Conservation (phyloP, 768 basidiomycete genomes). For the Tricholoma terreum region DNA sequence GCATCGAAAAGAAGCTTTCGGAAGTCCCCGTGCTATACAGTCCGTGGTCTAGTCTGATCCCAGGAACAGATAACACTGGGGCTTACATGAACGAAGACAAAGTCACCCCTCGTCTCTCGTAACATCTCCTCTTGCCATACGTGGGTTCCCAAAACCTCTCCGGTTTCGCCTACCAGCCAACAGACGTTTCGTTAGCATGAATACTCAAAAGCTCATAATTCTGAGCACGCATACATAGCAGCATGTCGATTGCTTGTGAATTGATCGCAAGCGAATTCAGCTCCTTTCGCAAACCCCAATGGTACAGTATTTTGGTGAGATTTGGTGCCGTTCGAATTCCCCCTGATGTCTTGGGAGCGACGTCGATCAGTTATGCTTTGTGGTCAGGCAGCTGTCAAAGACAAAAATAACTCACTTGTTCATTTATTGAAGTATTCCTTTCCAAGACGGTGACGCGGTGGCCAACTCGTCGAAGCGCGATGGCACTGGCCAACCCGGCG, state of each 20-base stretch:
- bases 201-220: background rate
- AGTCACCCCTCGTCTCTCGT: slow-evolving; percentile 39
- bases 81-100: slow-evolving; percentile 37
- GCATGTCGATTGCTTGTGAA: slow-evolving; percentile 21
- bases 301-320: slow-evolving; percentile 49
- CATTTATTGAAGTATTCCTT: slow-evolving; percentile 16
- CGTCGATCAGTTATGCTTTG: background rate
- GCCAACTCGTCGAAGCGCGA: slow-evolving; percentile 50
- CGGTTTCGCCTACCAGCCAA: slow-evolving; percentile 42
- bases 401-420: slow-evolving; percentile 8
- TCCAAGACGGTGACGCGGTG: slow-evolving; percentile 57
- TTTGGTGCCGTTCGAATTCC: slow-evolving; percentile 46
- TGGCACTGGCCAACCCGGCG: slow-evolving; percentile 52
- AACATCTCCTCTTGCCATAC: slow-evolving; percentile 53
- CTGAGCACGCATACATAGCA: slow-evolving; percentile 5
- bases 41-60: background rate
- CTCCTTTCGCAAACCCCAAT: slow-evolving; percentile 47
- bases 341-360: slow-evolving; percentile 16
- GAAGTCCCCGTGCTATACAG: slow-evolving; percentile 46
- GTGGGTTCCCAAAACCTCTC: slow-evolving; percentile 46
- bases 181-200: background rate
- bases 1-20: slow-evolving; percentile 46
- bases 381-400: background rate
- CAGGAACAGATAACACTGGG: slow-evolving; percentile 9
- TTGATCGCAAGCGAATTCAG: slow-evolving; percentile 13